Conservation (phyloP, 2,329 filamentous ascomycete genomes). For the Cucurbitaria berberidis region DNA sequence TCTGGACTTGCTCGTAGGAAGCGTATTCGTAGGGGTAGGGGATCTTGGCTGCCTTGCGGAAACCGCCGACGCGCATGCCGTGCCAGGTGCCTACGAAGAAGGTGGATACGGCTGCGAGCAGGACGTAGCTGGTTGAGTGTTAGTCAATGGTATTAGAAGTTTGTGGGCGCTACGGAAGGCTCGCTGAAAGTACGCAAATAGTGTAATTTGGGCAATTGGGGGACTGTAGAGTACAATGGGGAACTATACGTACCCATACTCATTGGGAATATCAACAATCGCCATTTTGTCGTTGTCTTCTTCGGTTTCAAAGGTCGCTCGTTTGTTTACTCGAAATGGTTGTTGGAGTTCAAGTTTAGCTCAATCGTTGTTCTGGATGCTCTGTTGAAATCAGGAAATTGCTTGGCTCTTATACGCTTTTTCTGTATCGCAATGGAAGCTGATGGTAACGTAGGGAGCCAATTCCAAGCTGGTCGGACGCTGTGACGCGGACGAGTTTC, state of each 20-base stretch:
- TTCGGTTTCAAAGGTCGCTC: neutral
- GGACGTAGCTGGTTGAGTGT: constrained; percentile 57
- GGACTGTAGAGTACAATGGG: neutral
- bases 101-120: constrained; percentile 60
- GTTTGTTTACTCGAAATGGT: neutral
- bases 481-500: constrained; percentile 32
- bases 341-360: neutral
- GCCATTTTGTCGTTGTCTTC: constrained; percentile 23
- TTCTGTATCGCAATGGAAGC: neutral
- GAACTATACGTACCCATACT: constrained; percentile 39
- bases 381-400: neutral
- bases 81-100: constrained; percentile 62
- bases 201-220: neutral
- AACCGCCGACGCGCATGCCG: constrained; percentile 51
- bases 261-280: constrained; percentile 30
- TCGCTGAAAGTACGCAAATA: neutral
- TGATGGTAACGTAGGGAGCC: neutral
- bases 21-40: constrained; percentile 66
- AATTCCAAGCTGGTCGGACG: neutral
- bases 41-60: constrained; percentile 61
- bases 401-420: neutral
- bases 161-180: neutral
- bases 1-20: constrained; percentile 58
- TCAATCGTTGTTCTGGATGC: neutral
- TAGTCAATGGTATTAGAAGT: constrained; percentile 5